A percentile compares a stretch with the other conserved stretches of the same genome.
Conservation (phyloP, 148 eudicot genomes). For the Pouteria glomerata region DNA sequence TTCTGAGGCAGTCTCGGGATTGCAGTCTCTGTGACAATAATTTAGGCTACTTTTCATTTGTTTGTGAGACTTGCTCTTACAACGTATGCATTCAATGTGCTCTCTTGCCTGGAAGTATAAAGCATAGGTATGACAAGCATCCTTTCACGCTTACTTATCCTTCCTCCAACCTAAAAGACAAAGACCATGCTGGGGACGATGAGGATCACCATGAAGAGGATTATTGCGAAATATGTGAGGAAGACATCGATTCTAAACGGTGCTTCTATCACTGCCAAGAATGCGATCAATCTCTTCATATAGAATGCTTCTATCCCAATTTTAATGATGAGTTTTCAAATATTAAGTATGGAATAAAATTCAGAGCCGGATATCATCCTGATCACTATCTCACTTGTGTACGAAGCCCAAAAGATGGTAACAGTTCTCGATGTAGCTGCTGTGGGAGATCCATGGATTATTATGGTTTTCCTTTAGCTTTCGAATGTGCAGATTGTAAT, state of each 20-base stretch:
- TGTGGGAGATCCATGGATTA: too few species aligned
- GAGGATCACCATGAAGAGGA: background rate
- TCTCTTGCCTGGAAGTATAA: background rate
- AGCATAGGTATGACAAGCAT: background rate
- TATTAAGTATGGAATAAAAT: too few species aligned
- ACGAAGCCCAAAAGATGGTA: too few species aligned
- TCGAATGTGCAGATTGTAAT: too few species aligned
- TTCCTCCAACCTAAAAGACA: too few species aligned
- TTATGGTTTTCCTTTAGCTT: too few species aligned
- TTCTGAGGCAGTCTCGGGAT: background rate
- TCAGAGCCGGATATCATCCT: too few species aligned
- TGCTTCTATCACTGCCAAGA: background rate
- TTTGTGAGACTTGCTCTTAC: background rate
- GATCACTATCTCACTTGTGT: too few species aligned
- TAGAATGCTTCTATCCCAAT: background rate
- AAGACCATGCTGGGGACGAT: too few species aligned
- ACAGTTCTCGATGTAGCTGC: too few species aligned
- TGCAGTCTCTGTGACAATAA: background rate
- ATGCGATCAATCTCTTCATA: background rate
- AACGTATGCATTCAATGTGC: background rate
- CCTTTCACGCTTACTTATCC: background rate
- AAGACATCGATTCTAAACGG: background rate
- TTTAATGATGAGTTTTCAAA: too few species aligned
- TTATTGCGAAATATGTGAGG: background rate
- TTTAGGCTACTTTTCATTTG: background rate